Base-by-base conservation (phyloP, 345 rosid species). In the Salix suchowensis region DNA sequence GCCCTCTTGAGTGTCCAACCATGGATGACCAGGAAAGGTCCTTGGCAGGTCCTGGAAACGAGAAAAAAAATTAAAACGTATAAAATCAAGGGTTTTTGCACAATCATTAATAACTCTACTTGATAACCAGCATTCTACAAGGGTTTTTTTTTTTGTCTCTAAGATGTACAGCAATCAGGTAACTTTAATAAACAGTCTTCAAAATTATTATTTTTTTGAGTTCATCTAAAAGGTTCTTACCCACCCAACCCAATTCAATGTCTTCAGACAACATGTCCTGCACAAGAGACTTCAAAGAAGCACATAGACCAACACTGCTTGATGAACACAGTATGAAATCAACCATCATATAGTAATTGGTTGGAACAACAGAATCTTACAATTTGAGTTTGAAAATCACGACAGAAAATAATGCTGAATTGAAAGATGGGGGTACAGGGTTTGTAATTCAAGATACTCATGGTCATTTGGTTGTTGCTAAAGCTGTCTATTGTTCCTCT, bases 1-100 rank as follows among this genome's bases (percentile, higher is more conserved):
- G 70, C 99, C 99, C 73, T 96, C 97, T 26, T 92, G 91, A 67
- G 99, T 96, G 87, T 96, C 99, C 85, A 96, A 83, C 99, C 99
- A 96, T 14, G 98, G 92, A 77, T 96, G 99, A 65, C 99, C 99
- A 21, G 99, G 99, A 86, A 96, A 96, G 70, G 99, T 96, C 32
- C 99, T 84, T 18, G 98, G 97, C 68, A 96, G 86, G 87, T 96
- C 99, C 99, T 96, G 86, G 85, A 84, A 52, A 36, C 44, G 77
- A 73, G 70, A 77, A 60, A 73, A 32, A 30, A 46, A 61, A 21
- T 40, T 52, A 42, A 24, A 24, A 24, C 24, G 24, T 24, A 24
- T 24, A 24, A 24, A 24, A 24, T 24, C 24, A 24, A 24, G 24
- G 24, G 24, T 24, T 24, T 24, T 24, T 24, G 24, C n/a, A 36